Evolutionary conservation across 1,284 basidiomycete species (phyloP), one percentile per base, ranked within the genome.

Genomic region (Inonotus obliquus): DNA sequence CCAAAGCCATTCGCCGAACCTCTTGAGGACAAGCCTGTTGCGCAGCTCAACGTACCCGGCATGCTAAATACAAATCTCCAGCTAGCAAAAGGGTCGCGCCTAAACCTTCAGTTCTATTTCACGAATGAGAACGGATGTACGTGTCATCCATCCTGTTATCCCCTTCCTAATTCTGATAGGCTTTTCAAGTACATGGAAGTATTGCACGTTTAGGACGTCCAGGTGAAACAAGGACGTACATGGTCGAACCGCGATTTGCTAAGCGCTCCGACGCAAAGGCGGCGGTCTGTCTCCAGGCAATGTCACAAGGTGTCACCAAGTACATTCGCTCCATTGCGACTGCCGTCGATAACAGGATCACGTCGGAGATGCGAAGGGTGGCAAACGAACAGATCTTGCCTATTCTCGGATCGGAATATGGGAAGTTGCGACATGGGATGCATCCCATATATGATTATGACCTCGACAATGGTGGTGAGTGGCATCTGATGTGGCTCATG

Each of bases 251-350:
- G 0, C 74, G 75, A 9, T 88, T 87, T 64, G 65, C 74, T 1
- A 85, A 82, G 66, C 79, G 82, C 1, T 72, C 74, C 0, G 86
- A 88, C 58, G 86, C 86, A 14, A 87, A 85, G 69, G 75, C 77
- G 0, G 87, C 86, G 0, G 87, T 81, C 1, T 83, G 80, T 65
- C 70, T 89, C 23, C 73, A 81, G 19, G 86, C 86, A 0, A 80
- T 89, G 69, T 82, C 83, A 1, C 77, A 82, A 64, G 82, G 82
- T 4, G 73, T 84, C 4, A 82, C 80, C 3, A 69, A 76, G n/a
- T 83, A 83, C 65, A 79, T 86, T 53, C 80, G 79, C 17, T 67
- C 70, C 2, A 68, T 84, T 56, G 70, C 71, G 17, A 71, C 72
- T 10, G 74, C 73, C 25, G 66, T 78, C 10, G 80, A 84, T 44